Evolutionary conservation across 164 flowering plant species (phyloP).

Genomic region (Nymphaea thermarum): DNA sequence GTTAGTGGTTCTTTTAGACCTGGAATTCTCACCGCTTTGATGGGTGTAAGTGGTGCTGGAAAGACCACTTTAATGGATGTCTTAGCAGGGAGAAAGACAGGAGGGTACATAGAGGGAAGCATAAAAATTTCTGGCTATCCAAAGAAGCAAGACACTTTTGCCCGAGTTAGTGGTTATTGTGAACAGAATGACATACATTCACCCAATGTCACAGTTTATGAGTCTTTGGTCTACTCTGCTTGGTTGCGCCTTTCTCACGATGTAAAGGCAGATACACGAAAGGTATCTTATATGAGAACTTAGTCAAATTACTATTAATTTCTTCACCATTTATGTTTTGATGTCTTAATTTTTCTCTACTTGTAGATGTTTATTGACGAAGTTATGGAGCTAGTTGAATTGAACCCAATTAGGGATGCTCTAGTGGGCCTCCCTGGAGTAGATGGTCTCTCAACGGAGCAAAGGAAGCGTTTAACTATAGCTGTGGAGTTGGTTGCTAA

Average conservation of each 20-base stretch:
- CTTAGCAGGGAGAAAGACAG: constrained; percentile 53
- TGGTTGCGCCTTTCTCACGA: constrained; percentile 56
- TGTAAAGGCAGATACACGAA: constrained; percentile 24
- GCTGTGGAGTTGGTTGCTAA: constrained; percentile 72
- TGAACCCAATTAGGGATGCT: constrained; percentile 27
- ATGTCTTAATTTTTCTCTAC: neutral
- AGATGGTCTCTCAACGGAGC: constrained; percentile 62
- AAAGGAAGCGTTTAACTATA: constrained; percentile 60
- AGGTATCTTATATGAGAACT: constrained; percentile 12
- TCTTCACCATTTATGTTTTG: neutral
- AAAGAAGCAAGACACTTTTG: constrained; percentile 50
- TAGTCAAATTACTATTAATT: too few relatives aligned
- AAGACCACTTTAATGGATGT: constrained; percentile 73
- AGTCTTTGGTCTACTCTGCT: constrained; percentile 50
- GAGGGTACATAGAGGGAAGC: constrained; percentile 49
- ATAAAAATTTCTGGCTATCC: constrained; percentile 49
- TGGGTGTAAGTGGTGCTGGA: constrained; percentile 68
- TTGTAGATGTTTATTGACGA: constrained; percentile 48
- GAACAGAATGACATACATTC: constrained; percentile 67
- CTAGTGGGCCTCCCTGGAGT: constrained; percentile 62
- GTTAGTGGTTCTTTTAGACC: constrained; percentile 63
- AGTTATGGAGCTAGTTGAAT: constrained; percentile 56
- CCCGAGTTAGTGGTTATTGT: constrained; percentile 56
- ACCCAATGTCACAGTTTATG: constrained; percentile 50
- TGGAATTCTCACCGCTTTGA: constrained; percentile 49